phyloP scores from a whole-genome alignment of 208 protist species.

The Acanthamoeba healyi region DNA sequence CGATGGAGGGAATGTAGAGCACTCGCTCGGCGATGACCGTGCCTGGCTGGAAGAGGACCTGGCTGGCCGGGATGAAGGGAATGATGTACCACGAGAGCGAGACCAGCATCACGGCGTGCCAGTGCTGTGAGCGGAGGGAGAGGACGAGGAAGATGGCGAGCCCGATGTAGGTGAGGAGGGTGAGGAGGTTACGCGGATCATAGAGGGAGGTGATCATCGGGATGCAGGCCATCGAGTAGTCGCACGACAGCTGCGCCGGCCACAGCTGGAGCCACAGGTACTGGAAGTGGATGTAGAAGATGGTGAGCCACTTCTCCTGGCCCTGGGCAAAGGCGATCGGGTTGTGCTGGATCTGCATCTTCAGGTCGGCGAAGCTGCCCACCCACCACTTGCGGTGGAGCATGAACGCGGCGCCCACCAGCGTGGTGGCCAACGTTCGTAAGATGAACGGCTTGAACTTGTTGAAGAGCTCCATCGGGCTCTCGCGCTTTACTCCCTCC shows the following conservation, averaged over 20 bases:
- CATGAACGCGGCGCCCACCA: not conserved
- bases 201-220: slow-evolving; percentile 85
- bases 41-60: slow-evolving; percentile 92
- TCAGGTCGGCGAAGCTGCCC: slow-evolving; percentile 56
- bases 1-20: slow-evolving; percentile 92
- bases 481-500: not conserved
- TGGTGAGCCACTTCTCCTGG: slow-evolving; percentile 79
- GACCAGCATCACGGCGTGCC: slow-evolving; percentile 39
- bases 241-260: slow-evolving; percentile 91
- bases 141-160: slow-evolving; percentile 63
- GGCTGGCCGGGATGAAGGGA: slow-evolving; percentile 91
- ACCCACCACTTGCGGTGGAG: slow-evolving; percentile 56
- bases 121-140: not conserved
- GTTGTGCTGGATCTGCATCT: slow-evolving; percentile 86
- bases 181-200: slow-evolving; percentile 86
- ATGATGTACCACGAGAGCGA: slow-evolving; percentile 89
- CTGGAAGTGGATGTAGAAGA: slow-evolving; percentile 90
- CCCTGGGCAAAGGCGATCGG: slow-evolving; percentile 91
- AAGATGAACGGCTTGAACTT: not conserved
- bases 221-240: slow-evolving; percentile 94
- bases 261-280: slow-evolving; percentile 93
- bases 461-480: not conserved
- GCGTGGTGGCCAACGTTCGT: slow-evolving; percentile 12
- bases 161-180: slow-evolving; percentile 77
- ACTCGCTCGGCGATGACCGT: slow-evolving; percentile 94